Conservation (phyloP, 78 protist species). For the Guillardia theta region DNA sequence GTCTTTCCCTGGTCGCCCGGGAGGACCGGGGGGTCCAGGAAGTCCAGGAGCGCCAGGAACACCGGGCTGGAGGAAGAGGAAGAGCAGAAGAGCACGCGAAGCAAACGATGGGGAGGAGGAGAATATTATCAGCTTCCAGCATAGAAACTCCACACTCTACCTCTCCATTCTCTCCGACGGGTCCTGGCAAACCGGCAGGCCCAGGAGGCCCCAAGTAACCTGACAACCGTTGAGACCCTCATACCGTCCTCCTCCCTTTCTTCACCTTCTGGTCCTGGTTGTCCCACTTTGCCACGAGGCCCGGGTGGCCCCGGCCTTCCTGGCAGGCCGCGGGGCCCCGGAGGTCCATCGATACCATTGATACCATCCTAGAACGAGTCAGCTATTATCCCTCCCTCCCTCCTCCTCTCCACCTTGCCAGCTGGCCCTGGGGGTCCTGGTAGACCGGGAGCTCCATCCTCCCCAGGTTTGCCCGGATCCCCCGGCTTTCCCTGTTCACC, state of each 20-base stretch:
- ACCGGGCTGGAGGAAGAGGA: no score
- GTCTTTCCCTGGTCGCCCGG: no score
- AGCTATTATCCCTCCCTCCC: no score
- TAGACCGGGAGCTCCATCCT: background rate
- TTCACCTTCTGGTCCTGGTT: background rate
- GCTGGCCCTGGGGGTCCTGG: background rate
- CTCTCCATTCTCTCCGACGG: no score
- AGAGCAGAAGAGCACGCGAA: no score
- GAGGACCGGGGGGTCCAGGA: no score
- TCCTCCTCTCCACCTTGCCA: no score
- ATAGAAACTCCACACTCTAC: no score
- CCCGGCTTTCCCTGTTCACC: background rate
- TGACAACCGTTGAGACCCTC: background rate
- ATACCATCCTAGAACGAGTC: background rate
- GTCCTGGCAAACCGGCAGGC: background rate
- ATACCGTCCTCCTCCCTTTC: background rate
- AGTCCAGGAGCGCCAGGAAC: no score
- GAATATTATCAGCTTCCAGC: no score
- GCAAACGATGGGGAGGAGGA: no score
- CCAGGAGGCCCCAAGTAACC: background rate
- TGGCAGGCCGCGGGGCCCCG: background rate
- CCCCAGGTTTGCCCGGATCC: background rate
- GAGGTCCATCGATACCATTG: background rate
- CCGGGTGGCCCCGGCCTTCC: background rate
- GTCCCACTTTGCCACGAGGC: background rate